Base-by-base conservation (phyloP, 345 rosid genomes). In the Microthlaspi erraticum region DNA sequence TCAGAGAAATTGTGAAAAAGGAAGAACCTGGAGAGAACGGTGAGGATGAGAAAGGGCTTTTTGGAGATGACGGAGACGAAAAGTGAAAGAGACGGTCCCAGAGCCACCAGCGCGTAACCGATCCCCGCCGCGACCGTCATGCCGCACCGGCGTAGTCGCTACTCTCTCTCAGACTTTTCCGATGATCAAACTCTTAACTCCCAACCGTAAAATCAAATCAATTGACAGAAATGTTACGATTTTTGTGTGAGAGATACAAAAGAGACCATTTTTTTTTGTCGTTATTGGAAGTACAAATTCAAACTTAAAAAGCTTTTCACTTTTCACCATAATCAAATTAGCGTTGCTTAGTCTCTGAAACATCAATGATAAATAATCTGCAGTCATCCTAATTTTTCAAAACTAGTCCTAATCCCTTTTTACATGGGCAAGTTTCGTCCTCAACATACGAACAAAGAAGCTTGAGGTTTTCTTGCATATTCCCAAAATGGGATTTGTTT, bases 91-190 rank as follows among this genome's bases (percentile, higher is more conserved):
- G 98, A 87, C 3, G 98, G 96, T 38, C 99, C 99, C 19, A 94
- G 70, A 20, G 98, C 98, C 11, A 91, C 39, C 79, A 91, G 77
- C 31, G 89, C 85, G 78, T 89, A 94, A 3, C 99, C 99, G 71
- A 94, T 89, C 74, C 99, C 99, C 42, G 99, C 96, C 6, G 81
- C 86, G 37, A 89, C 72, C 33, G 96, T 94, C 97, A 91, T 94
- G 69, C 42, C 63, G 20, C 55, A 39, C 70, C 72, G 12, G 42
- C 16, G 55, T 42, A 32, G 63, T 60, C 34, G 57, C 62, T 26
- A 26, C 29, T 26, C 29, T 26, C 29, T 26, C 29, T 26, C 29
- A 2, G 4, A 63, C 53, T 18, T 71, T 32, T 4, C 69, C 33
- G 38, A 62, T 42, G 63, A 62, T 53, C 75, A 72, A 60, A 43